phyloP scores from a whole-genome alignment of 2,329 filamentous ascomycete genomes.

The Alternaria angustiovoidea region DNA sequence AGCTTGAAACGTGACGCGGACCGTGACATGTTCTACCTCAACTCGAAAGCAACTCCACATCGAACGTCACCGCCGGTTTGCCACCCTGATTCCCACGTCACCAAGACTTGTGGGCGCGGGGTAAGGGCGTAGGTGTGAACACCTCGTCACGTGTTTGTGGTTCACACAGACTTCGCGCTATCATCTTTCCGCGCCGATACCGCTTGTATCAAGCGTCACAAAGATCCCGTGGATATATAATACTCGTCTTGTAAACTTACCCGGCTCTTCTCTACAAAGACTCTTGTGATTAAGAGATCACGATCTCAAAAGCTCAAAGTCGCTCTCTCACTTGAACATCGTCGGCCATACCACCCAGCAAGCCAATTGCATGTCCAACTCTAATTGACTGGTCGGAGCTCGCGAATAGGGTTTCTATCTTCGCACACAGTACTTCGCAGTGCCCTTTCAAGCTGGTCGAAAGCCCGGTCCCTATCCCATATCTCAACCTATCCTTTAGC shows the following conservation, averaged over 20 bases:
- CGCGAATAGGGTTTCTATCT: neutral
- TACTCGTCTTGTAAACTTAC: neutral
- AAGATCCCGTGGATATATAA: conserved; percentile 1
- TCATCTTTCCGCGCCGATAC: conserved; percentile 5
- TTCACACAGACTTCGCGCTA: neutral
- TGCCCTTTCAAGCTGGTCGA: neutral
- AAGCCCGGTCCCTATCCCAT: neutral
- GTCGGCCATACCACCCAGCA: conserved; percentile 1
- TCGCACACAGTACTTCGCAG: neutral
- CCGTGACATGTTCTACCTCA: neutral
- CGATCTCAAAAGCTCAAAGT: neutral
- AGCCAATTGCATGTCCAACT: neutral
- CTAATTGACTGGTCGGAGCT: neutral
- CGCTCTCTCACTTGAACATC: conserved; percentile 15
- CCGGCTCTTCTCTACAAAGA: neutral
- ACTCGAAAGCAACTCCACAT: neutral
- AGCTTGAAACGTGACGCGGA: neutral
- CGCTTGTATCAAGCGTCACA: conserved; percentile 3
- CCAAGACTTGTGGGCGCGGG: neutral
- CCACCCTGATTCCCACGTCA: neutral
- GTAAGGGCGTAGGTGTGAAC: neutral
- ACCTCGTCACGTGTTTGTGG: neutral
- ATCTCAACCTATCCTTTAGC: neutral
- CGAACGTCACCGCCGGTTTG: conserved; percentile 5
- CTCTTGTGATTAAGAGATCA: neutral